A percentile compares a stretch with the other conserved stretches of the same genome.
phyloP scores from a whole-genome alignment of 179 eudicot genomes.

The Nepenthes alata region DNA sequence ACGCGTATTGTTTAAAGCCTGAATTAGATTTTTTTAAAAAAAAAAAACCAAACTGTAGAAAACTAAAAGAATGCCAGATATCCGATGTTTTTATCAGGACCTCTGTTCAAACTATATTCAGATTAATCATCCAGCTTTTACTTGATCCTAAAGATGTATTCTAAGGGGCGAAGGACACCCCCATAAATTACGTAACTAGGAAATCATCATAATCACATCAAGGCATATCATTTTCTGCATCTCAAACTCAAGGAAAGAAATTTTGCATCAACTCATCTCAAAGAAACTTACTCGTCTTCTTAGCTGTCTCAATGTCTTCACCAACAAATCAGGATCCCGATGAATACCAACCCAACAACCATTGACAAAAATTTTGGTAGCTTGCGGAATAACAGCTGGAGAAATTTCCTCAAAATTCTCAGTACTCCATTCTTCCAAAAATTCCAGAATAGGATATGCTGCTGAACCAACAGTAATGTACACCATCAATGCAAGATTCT shows the following conservation, averaged over 20 bases:
- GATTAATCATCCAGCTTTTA: too few species aligned
- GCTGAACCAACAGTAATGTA: constrained; percentile 95
- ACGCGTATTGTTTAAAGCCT: too few species aligned
- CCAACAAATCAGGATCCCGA: constrained; percentile 93
- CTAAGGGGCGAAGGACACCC: too few species aligned
- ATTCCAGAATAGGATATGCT: constrained; percentile 87
- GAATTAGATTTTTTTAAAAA: too few species aligned
- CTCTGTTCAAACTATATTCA: too few species aligned
- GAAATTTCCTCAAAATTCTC: constrained; percentile 96
- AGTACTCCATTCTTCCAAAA: constrained; percentile 97
- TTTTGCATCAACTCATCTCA: neutral
- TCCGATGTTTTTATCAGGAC: too few species aligned
- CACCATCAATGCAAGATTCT: constrained; percentile 96
- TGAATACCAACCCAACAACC: constrained; percentile 99
- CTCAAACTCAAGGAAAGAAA: neutral
- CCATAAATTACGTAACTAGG: too few species aligned
- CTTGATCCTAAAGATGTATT: too few species aligned
- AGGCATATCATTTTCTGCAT: neutral
- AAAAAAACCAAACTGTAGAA: too few species aligned
- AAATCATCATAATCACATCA: too few species aligned
- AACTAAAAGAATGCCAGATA: too few species aligned
- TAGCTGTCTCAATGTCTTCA: constrained; percentile 65
- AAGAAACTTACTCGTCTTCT: constrained; percentile 71
- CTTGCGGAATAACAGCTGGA: constrained; percentile 89
- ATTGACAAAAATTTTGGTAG: constrained; percentile 92